phyloP scores from a whole-genome alignment of 164 flowering plant genomes.

The Tinospora cordifolia region DNA sequence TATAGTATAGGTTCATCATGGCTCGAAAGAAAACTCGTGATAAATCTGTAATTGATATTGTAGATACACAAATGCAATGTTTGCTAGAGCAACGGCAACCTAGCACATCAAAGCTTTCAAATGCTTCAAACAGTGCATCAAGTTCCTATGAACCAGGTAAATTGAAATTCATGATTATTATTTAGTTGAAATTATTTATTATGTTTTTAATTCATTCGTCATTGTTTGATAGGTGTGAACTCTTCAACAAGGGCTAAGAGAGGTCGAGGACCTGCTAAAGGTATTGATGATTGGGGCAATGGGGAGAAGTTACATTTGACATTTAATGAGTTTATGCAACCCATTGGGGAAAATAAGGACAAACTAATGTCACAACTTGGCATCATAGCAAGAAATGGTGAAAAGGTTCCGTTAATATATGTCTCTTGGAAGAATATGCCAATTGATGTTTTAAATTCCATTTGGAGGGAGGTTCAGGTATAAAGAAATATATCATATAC shows the following conservation, averaged over 20 bases:
- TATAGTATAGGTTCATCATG: too few relatives aligned
- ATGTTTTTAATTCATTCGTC: background rate
- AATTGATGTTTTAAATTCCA: background rate
- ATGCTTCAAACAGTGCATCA: background rate
- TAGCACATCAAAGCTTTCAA: background rate
- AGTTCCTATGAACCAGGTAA: background rate
- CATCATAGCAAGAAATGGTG: background rate
- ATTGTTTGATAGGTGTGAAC: background rate
- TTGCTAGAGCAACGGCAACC: background rate
- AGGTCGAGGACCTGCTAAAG: conserved; percentile 1
- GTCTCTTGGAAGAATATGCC: background rate
- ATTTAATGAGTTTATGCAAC: background rate
- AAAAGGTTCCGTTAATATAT: background rate
- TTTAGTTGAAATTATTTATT: too few relatives aligned
- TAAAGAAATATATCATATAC: too few relatives aligned
- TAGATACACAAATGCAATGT: background rate
- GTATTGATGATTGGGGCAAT: background rate
- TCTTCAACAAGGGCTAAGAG: background rate
- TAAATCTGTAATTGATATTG: background rate
- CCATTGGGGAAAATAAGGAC: background rate
- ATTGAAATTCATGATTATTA: background rate
- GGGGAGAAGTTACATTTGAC: background rate
- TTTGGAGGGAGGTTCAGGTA: background rate
- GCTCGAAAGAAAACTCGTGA: background rate
- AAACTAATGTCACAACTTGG: background rate